These are phyloP conservation scores for Ophiocordyceps sinensis DNA, from an alignment of 2,329 filamentous ascomycete species.

Conservation along the genomic window DNA sequence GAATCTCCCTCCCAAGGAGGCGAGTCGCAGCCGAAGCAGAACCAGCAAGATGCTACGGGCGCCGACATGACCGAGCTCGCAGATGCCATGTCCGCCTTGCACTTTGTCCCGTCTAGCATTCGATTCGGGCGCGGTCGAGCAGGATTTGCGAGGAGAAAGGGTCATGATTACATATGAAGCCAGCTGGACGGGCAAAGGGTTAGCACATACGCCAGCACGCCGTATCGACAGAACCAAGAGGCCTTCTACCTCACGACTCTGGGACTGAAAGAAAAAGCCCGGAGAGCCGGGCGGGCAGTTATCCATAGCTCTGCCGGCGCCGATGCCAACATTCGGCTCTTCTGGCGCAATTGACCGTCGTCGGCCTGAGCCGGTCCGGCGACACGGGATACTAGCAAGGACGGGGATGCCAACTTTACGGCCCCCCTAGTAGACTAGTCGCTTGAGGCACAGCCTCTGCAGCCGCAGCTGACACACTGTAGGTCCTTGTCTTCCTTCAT, in stretches of 20 bases:
- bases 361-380: background rate
- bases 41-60: constrained; percentile 18
- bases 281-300: no score
- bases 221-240: background rate
- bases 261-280: no score
- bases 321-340: no score
- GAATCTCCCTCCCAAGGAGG: constrained; percentile 6
- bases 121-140: constrained; percentile 46
- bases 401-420: no score
- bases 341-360: background rate
- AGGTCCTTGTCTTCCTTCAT: constrained; percentile 83
- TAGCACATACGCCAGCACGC: background rate
- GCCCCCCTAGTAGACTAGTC: no score
- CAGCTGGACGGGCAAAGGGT: constrained; percentile 7
- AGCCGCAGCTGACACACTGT: constrained; percentile 91
- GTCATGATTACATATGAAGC: constrained; percentile 3
- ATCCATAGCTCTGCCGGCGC: no score
- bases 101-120: constrained; percentile 54
- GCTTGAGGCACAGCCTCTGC: constrained; percentile 74
- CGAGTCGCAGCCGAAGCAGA: constrained; percentile 4
- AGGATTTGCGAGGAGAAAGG: constrained; percentile 36
- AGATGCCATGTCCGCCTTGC: constrained; percentile 55
- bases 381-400: no score
- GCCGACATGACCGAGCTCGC: constrained; percentile 48
- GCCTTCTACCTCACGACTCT: no score